Evolutionary conservation across 1,284 basidiomycete genomes (phyloP).

Genomic region (Rhodotorula sp.): DNA sequence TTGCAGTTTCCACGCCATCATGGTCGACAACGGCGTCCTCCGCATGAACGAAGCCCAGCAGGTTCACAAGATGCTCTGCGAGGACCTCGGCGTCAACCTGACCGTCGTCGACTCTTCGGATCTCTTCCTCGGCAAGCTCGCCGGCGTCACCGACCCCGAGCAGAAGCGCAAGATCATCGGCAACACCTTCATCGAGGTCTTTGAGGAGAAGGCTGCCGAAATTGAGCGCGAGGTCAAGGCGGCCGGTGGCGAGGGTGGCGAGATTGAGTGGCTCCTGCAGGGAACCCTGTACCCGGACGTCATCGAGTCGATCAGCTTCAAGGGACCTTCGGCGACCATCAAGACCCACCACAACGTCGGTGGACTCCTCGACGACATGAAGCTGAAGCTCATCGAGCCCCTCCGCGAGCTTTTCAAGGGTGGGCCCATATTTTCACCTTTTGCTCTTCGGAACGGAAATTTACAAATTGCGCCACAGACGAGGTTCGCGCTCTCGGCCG

Average conservation of each 20-base stretch:
- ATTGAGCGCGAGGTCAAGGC: slow-evolving; percentile 76
- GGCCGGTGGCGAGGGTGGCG: slow-evolving; percentile 59
- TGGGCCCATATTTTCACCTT: slow-evolving; percentile 47
- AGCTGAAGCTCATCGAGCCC: slow-evolving; percentile 97
- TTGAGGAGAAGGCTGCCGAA: slow-evolving; percentile 87
- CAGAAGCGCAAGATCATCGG: slow-evolving; percentile 98
- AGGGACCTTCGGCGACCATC: slow-evolving; percentile 97
- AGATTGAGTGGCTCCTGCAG: slow-evolving; percentile 93
- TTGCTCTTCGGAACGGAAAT: neutral
- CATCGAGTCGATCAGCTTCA: slow-evolving; percentile 99
- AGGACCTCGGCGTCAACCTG: slow-evolving; percentile 92
- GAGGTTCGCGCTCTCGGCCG: slow-evolving; percentile 93
- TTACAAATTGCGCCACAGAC: slow-evolving; percentile 57
- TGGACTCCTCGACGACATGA: slow-evolving; percentile 95
- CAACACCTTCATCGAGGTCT: slow-evolving; percentile 98
- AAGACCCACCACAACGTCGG: slow-evolving; percentile 99
- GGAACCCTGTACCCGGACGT: slow-evolving; percentile 99
- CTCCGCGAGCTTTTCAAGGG: slow-evolving; percentile 98
- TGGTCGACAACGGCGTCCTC: slow-evolving; percentile 99
- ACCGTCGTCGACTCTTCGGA: slow-evolving; percentile 95
- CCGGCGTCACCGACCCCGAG: slow-evolving; percentile 92
- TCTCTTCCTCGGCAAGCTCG: slow-evolving; percentile 83
- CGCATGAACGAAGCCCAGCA: slow-evolving; percentile 87
- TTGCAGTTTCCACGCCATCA: slow-evolving; percentile 92
- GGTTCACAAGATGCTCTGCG: slow-evolving; percentile 92